Conservation (phyloP, 2,329 filamentous ascomycete species). For the Zymoseptoria passerinii region DNA sequence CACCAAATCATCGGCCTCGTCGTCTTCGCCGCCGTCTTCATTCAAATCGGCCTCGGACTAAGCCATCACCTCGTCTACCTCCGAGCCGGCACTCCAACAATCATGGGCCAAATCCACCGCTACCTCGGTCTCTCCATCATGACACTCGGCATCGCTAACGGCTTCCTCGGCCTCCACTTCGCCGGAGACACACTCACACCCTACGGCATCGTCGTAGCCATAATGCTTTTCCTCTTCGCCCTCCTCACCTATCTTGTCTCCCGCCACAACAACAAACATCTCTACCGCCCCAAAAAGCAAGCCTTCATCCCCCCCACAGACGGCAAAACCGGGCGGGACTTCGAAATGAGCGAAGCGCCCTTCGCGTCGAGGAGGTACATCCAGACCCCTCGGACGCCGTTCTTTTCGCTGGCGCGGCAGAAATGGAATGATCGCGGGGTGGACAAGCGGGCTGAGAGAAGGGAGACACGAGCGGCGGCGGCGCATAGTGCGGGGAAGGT, state of each 20-base stretch:
- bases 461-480: background rate
- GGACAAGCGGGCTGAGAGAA: background rate
- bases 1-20: constrained; percentile 43
- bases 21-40: constrained; percentile 27
- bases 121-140: constrained; percentile 51
- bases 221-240: constrained; percentile 15
- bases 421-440: background rate
- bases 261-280: constrained; percentile 9
- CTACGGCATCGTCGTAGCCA: constrained; percentile 15
- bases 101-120: constrained; percentile 46
- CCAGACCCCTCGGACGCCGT: constrained; percentile 16
- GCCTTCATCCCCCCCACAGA: background rate
- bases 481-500: background rate
- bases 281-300: constrained; percentile 18
- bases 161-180: constrained; percentile 52
- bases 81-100: constrained; percentile 27
- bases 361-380: constrained; percentile 14
- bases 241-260: constrained; percentile 7
- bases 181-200: constrained; percentile 36
- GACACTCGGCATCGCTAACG: constrained; percentile 48
- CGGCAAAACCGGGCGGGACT: constrained; percentile 10
- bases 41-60: constrained; percentile 34
- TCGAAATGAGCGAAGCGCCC: constrained; percentile 14
- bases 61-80: constrained; percentile 33
- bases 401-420: constrained; percentile 4